A percentile compares a stretch with the other conserved stretches of the same genome.
These are phyloP conservation scores for Xylariaceae sp. DNA, from an alignment of 2,329 filamentous ascomycete species.

Conservation along the genomic window DNA sequence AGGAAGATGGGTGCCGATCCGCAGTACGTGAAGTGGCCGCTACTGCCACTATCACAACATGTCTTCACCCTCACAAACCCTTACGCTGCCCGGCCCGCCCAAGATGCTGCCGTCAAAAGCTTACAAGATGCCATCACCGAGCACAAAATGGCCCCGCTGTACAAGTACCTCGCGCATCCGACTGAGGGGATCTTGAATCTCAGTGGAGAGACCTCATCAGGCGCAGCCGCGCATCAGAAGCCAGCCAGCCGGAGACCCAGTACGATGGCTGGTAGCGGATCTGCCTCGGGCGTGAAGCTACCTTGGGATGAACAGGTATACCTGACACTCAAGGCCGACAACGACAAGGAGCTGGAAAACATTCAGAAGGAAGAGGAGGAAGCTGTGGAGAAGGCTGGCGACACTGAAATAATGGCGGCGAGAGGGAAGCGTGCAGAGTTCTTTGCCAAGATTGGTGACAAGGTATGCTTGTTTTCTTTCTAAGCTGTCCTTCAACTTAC, in stretches of 20 bases:
- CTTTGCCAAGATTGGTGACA: slow-evolving; percentile 92
- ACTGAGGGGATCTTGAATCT: slow-evolving; percentile 76
- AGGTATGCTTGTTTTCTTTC: slow-evolving; percentile 50
- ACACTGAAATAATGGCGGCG: slow-evolving; percentile 89
- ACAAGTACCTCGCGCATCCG: slow-evolving; percentile 77
- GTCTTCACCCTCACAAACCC: slow-evolving; percentile 84
- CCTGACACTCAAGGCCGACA: slow-evolving; percentile 67
- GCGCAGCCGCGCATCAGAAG: slow-evolving; percentile 44
- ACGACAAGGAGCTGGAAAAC: slow-evolving; percentile 68
- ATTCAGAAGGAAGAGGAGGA: slow-evolving; percentile 88
- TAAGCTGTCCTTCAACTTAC: slow-evolving; percentile 1
- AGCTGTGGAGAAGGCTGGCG: slow-evolving; percentile 89
- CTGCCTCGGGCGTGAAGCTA: slow-evolving; percentile 60
- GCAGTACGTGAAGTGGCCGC: slow-evolving; percentile 78
- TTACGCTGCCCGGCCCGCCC: slow-evolving; percentile 58
- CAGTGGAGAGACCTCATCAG: slow-evolving; percentile 57
- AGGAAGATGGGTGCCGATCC: slow-evolving; percentile 71
- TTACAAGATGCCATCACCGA: slow-evolving; percentile 77
- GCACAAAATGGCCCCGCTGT: slow-evolving; percentile 83
- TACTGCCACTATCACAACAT: slow-evolving; percentile 75
- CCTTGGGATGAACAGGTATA: slow-evolving; percentile 92
- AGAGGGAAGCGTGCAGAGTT: slow-evolving; percentile 94
- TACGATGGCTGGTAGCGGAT: slow-evolving; percentile 60
- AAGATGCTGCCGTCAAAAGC: slow-evolving; percentile 65
- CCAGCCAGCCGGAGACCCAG: slow-evolving; percentile 60